Evolutionary conservation across 2,329 filamentous ascomycete genomes (phyloP), one percentile per base, ranked within the genome.

Genomic region (Botryotinia calthae): DNA sequence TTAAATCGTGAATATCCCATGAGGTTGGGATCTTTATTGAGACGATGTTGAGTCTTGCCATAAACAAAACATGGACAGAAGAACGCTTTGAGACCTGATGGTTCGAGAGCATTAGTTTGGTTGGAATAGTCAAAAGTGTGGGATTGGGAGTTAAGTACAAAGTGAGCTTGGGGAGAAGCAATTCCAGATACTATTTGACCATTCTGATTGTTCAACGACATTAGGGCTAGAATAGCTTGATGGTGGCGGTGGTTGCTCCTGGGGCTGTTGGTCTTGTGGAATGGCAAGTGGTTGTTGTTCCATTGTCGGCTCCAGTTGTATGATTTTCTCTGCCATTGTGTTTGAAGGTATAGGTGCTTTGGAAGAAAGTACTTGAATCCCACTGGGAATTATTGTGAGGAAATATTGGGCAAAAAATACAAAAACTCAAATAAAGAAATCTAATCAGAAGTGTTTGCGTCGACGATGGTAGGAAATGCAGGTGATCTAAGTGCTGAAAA

Each of bases 51-150:
- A 3, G 76, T 77, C 59, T 79, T 79, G 59, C 78, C 78, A 58
- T 77, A 79, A 25, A 77, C 76, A 73, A 79, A 76, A 74, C 78
- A 79, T 28, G 78, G 74, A 71, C 78, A 78, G 64, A 77, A 79
- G 2, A 62, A 74, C 70, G 74, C 73, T 62, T 78, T 78, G 46
- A 78, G 72, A 68, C 76, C 78, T 79, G 25, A 8, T 16, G 31
- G 7, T 64, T 12, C 34, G 71, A 18, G 48, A 28, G 54, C 9
- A 22, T 73, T 48, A 67, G 61, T 28, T 25, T 48, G 51, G 16
- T 1, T 40, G 4, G 9, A 10, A n/a, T 20, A 10, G 20, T 14
- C 56, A 9, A 22, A 31, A 7, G 34, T 67, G 22, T 2, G 68
- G 37, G 69, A 56, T 56, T 0, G n/a, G 25, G 34, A 46, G 16